phyloP scores from a whole-genome alignment of 371 early-diverging fungal species.

The Apophysomyces sp. region DNA sequence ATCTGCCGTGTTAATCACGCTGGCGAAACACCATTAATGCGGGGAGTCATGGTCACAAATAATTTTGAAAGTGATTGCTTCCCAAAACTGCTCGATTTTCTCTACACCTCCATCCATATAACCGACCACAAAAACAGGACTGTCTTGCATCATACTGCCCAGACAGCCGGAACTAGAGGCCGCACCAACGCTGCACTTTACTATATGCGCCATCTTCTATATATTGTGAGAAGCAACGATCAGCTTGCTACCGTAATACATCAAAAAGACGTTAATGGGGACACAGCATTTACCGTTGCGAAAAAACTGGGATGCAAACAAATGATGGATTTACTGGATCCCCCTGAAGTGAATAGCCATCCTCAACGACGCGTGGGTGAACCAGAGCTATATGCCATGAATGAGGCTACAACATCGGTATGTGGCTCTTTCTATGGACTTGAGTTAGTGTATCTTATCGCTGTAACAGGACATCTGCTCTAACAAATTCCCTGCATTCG shows the following conservation, averaged over 20 bases:
- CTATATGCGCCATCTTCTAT: conserved; percentile 85
- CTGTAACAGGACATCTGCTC: not conserved
- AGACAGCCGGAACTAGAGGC: conserved; percentile 73
- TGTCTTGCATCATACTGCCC: conserved; percentile 91
- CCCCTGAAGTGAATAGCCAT: not conserved
- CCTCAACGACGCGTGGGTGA: not conserved
- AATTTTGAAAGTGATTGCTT: conserved; percentile 87
- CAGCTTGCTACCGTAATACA: conserved; percentile 75
- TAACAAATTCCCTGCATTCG: not conserved
- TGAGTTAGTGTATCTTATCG: not conserved
- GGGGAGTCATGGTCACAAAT: conserved; percentile 86
- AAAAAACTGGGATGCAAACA: conserved; percentile 77
- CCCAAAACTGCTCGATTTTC: conserved; percentile 68
- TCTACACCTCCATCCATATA: conserved; percentile 75
- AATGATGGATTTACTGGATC: conserved; percentile 63
- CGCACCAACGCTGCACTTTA: conserved; percentile 79
- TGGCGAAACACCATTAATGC: conserved; percentile 90
- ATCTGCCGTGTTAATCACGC: conserved; percentile 70
- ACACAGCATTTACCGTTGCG: conserved; percentile 90
- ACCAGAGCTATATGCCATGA: not conserved
- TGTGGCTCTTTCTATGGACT: not conserved
- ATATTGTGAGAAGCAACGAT: conserved; percentile 55
- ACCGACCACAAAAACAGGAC: conserved; percentile 84
- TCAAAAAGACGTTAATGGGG: conserved; percentile 84
- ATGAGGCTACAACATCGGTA: not conserved